Percentiles rank a stretch among this genome's conserved stretches.
Conservation (phyloP, 2,329 filamentous ascomycete species). For the Fusarium beomiforme region DNA sequence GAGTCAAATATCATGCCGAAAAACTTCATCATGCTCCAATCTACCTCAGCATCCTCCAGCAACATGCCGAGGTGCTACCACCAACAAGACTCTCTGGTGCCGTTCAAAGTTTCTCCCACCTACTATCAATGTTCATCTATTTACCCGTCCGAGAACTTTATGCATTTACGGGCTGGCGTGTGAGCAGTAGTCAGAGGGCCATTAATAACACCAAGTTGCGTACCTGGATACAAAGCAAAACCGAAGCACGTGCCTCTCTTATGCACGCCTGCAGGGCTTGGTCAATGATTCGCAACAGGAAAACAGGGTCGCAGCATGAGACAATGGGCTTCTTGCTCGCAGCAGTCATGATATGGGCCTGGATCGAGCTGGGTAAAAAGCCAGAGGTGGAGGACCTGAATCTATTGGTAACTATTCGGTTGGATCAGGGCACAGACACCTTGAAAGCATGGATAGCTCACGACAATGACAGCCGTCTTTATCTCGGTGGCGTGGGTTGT, state of each 20-base stretch:
- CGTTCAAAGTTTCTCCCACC: not conserved
- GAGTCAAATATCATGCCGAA: not conserved
- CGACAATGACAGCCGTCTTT: not conserved
- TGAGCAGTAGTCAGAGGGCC: fast-evolving
- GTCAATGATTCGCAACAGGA: not conserved
- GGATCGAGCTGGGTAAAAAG: not conserved
- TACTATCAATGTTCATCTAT: not conserved
- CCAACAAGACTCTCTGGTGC: not conserved
- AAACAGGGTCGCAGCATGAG: not conserved
- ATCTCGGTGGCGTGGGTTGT: not conserved
- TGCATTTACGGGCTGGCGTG: not conserved
- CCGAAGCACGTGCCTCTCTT: not conserved
- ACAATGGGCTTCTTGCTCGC: not conserved
- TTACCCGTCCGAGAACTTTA: not conserved
- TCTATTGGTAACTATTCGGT: not conserved
- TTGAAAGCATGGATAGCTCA: not conserved
- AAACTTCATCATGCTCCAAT: not conserved
- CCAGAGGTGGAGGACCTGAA: not conserved
- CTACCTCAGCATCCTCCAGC: not conserved
- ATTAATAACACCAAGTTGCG: not conserved
- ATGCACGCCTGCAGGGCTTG: not conserved
- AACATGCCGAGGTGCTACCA: not conserved
- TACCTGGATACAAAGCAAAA: not conserved
- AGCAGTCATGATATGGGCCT: not conserved
- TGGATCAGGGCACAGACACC: not conserved